Conservation (phyloP, 2,329 filamentous ascomycete genomes). For the Fusarium miscanthi region DNA sequence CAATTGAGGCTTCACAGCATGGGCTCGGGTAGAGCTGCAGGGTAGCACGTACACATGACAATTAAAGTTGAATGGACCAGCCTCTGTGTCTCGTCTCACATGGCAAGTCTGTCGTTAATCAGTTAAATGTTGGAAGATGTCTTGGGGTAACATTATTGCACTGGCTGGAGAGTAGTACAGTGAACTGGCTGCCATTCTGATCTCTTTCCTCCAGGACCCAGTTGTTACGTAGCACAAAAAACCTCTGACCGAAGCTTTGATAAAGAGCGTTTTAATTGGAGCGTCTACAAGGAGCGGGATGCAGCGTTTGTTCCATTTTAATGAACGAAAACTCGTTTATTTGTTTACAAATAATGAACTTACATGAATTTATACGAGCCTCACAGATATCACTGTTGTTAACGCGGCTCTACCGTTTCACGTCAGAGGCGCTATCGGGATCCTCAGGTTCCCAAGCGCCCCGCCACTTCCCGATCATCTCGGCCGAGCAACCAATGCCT, state of each 20-base stretch:
- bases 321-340: fast-evolving
- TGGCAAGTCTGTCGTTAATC: too few species aligned
- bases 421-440: background rate
- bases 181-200: too few species aligned
- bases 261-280: too few species aligned
- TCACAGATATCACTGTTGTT: background rate
- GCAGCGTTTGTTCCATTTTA: background rate
- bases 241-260: background rate
- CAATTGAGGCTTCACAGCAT: background rate
- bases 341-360: background rate
- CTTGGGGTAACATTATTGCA: background rate
- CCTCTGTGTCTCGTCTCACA: background rate
- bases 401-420: background rate
- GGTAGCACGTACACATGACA: background rate
- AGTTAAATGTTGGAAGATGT: background rate
- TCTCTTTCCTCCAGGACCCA: too few species aligned
- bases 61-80: background rate
- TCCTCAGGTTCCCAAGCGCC: background rate
- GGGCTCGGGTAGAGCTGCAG: background rate
- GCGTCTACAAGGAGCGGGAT: background rate
- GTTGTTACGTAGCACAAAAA: too few species aligned
- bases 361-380: too few species aligned
- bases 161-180: background rate
- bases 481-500: background rate
- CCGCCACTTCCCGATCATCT: background rate